Base-by-base conservation (phyloP, 805 yeast genomes). In the Yamadazyma paraphyllophila region DNA sequence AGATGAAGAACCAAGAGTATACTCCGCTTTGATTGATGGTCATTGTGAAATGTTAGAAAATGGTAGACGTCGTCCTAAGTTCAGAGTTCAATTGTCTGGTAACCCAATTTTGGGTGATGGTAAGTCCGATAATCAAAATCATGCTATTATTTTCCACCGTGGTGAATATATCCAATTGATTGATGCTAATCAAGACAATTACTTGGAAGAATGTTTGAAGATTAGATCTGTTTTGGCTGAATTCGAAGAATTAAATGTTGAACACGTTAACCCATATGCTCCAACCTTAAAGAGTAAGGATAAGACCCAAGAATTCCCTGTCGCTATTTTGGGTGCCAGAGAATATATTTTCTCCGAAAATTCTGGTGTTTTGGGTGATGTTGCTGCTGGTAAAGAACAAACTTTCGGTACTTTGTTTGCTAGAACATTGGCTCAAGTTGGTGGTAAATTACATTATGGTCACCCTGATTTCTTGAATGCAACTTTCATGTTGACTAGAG, bases 371-470 rank as follows among this genome's bases (percentile, higher is more conserved):
- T 70, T 87, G 40, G 95, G 94, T 43, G 95, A 87, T 65, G 82
- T 87, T 53, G 92, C 94, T 15, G 95, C 95, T 11, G 92, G 92
- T 39, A 87, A 87, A 59, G 95, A 87, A 64, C 94, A 87, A 61
- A 87, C 94, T 8, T 87, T 87, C 66, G 94, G 95, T 45, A 87
- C 95, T 0, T 73, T 87, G 46, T 86, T 85, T 65, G 88, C 94
- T 0, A 78, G 95, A 61, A 85, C 94, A 1, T 71, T 86, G 61
- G 91, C 92, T 2, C 83, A 82, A 59, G 78, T 86, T 54, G 94
- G 92, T 24, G 92, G 91, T 26, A 87, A 87, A 60, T 73, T 87
- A 41, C 95, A 87, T 61, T 87, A 87, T 67, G 95, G 95, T 7
- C 95, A 87, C 61, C 95, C 95, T 29, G 95, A 87, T 66, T 84